Conservation (phyloP, 2,329 filamentous ascomycete genomes). For the Grosmannia huntii region DNA sequence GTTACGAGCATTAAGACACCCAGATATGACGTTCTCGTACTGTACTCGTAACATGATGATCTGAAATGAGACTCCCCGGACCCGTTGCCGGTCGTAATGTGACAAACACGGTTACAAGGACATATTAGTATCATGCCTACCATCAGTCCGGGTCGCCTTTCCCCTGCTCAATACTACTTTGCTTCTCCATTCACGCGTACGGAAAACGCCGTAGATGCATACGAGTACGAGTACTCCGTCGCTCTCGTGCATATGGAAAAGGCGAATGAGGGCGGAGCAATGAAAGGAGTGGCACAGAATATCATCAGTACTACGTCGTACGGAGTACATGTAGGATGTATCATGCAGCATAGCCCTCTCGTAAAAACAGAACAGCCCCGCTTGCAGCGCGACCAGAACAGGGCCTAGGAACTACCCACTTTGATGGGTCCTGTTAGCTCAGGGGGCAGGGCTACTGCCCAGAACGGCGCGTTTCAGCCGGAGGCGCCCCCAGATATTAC, state of each 20-base stretch:
- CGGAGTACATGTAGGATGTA: too few species aligned
- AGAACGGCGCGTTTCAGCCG: slow-evolving; percentile 12
- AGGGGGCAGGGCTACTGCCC: slow-evolving; percentile 7
- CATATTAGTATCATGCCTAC: too few species aligned
- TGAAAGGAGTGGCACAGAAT: not conserved
- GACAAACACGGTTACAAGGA: too few species aligned
- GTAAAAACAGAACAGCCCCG: not conserved
- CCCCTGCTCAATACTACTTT: not conserved
- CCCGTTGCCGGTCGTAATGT: too few species aligned
- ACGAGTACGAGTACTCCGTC: not conserved
- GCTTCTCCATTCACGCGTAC: not conserved
- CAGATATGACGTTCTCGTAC: too few species aligned
- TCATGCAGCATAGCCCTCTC: not conserved
- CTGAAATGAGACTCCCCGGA: too few species aligned
- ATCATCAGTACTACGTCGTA: not conserved
- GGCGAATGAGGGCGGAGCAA: not conserved
- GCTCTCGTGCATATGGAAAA: not conserved
- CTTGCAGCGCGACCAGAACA: not conserved
- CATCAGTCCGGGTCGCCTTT: too few species aligned
- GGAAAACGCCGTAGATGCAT: not conserved
- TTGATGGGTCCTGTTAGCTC: slow-evolving; percentile 4
- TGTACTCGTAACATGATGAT: too few species aligned
- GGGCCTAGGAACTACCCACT: not conserved
- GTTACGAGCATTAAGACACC: too few species aligned
- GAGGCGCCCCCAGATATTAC: not conserved